Conservation (phyloP, 2,329 filamentous ascomycete genomes). For the Phialophora chinensis region DNA sequence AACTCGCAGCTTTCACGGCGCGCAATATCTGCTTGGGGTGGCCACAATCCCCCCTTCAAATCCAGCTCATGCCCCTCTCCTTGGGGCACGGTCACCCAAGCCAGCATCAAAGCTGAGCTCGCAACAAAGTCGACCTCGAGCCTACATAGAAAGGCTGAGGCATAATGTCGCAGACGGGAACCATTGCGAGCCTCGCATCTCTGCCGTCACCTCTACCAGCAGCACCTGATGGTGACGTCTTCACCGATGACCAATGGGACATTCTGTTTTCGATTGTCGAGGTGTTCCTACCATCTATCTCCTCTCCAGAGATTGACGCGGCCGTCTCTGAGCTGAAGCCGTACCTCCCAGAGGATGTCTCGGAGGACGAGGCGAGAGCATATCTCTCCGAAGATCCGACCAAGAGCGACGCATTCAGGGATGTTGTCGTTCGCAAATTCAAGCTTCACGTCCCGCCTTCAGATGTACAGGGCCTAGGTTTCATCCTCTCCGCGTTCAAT, state of each 20-base stretch:
- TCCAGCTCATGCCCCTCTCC: background rate
- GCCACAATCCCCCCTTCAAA: background rate
- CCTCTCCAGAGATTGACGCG: constrained; percentile 12
- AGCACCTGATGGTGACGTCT: constrained; percentile 53
- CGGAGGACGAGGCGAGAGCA: constrained; percentile 47
- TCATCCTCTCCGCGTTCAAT: constrained; percentile 61
- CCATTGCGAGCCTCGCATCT: constrained; percentile 38
- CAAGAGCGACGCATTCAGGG: constrained; percentile 57
- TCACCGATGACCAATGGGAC: constrained; percentile 63
- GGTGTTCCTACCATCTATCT: constrained; percentile 58
- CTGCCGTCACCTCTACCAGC: constrained; percentile 56
- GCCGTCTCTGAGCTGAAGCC: constrained; percentile 38
- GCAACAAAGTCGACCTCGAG: background rate
- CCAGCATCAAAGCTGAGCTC: background rate
- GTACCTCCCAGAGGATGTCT: constrained; percentile 44
- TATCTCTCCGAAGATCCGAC: constrained; percentile 58
- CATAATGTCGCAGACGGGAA: constrained; percentile 26
- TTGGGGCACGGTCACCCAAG: background rate
- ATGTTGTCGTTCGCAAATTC: constrained; percentile 56
- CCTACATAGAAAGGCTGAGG: background rate
- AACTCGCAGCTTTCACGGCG: background rate
- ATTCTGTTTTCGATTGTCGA: constrained; percentile 64
- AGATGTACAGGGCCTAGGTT: constrained; percentile 55
- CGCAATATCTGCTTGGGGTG: background rate
- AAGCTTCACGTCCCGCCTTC: constrained; percentile 56